Evolutionary conservation across 306 rosid genomes (phyloP).

Genomic region (Inga laurina): DNA sequence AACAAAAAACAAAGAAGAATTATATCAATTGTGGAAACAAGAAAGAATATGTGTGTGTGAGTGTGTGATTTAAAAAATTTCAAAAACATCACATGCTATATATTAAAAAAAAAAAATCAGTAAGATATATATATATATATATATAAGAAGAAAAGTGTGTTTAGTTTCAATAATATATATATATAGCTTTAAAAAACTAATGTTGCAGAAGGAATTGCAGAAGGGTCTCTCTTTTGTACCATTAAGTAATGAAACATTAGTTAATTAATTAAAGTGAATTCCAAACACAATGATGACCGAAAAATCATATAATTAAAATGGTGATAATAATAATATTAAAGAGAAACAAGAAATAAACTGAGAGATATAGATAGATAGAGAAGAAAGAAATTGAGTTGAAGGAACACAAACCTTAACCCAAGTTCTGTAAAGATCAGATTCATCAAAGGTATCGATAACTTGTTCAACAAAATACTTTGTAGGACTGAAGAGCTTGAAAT

Average conservation of each 20-base stretch:
- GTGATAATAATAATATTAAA: not conserved
- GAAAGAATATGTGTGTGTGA: not conserved
- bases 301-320: not conserved
- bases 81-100: not conserved
- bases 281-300: not conserved
- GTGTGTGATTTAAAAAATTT: not conserved
- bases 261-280: not conserved
- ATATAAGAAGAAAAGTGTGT: too few relatives aligned
- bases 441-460: conserved; percentile 70
- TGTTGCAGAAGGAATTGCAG: not conserved
- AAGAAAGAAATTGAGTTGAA: not conserved
- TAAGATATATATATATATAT: too few relatives aligned
- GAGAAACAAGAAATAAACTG: not conserved
- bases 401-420: conserved; percentile 61
- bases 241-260: not conserved
- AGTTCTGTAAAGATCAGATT: conserved; percentile 78
- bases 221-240: not conserved
- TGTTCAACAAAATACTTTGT: conserved; percentile 76
- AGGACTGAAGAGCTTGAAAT: conserved; percentile 56
- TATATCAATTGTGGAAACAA: not conserved
- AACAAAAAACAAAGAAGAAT: not conserved
- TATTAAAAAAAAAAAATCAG: not conserved
- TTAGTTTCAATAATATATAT: too few relatives aligned
- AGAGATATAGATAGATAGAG: too few relatives aligned
- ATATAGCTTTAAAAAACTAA: not conserved